Conservation (phyloP, 192 early-diverging fungal genomes). For the Coemansia sp. region DNA sequence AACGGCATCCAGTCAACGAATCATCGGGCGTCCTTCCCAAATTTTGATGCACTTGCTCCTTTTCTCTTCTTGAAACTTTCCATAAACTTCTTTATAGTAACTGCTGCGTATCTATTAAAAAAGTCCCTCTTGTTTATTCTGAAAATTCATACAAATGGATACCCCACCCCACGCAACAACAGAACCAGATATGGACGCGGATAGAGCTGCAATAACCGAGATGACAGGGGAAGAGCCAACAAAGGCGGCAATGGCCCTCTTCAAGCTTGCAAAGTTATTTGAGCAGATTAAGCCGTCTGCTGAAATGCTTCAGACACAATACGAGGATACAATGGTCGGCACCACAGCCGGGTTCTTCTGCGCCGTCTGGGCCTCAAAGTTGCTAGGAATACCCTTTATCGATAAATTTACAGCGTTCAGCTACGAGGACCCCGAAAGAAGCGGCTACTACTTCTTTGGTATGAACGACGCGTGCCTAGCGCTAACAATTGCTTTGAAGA, state of each 20-base stretch:
- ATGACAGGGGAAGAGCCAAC: not conserved
- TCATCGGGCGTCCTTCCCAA: no score
- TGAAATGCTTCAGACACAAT: constrained; percentile 25
- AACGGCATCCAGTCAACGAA: no score
- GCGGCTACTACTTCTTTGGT: constrained; percentile 19
- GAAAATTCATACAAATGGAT: not conserved
- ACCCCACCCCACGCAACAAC: not conserved
- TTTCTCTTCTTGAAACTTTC: no score
- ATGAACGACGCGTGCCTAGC: constrained; percentile 18
- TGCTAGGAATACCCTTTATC: constrained; percentile 14
- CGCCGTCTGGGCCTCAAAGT: constrained; percentile 33
- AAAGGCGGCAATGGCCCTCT: not conserved
- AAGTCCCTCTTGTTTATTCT: no score
- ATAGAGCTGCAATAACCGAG: not conserved
- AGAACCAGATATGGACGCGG: not conserved
- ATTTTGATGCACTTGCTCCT: no score
- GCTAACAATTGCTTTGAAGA: constrained; percentile 15
- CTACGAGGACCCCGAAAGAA: constrained; percentile 11
- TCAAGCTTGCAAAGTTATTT: constrained; percentile 6
- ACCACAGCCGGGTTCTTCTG: constrained; percentile 40
- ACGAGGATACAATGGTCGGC: constrained; percentile 38
- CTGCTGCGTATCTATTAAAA: no score
- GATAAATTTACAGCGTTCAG: constrained; percentile 22
- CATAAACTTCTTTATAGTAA: no score
- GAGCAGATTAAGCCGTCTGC: constrained; percentile 15